Evolutionary conservation across 1,284 basidiomycete species (phyloP).

Genomic region (Ceratobasidium sp.): DNA sequence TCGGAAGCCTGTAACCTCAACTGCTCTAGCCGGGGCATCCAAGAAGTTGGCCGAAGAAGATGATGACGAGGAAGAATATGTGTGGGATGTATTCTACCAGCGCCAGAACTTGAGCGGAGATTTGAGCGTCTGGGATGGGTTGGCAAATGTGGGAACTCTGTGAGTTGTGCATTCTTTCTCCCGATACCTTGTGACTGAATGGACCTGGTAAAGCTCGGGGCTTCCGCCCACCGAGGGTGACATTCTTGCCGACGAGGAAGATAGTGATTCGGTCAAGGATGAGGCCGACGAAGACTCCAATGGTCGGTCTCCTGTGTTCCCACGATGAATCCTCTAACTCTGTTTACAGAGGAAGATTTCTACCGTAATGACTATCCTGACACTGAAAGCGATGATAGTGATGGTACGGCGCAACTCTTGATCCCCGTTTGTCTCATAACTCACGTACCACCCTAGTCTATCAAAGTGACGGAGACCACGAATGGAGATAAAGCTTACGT

Average conservation of each 20-base stretch:
- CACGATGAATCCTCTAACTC: neutral
- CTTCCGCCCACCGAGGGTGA: conserved; percentile 37
- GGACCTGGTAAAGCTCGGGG: conserved; percentile 20
- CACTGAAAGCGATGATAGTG: conserved; percentile 35
- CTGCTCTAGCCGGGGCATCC: neutral
- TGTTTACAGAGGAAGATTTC: conserved; percentile 37
- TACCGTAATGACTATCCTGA: conserved; percentile 40
- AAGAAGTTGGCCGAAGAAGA: conserved; percentile 6
- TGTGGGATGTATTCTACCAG: conserved; percentile 34
- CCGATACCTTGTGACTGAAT: neutral
- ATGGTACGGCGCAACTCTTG: conserved; percentile 3
- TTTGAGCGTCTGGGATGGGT: conserved; percentile 27
- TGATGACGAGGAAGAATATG: conserved; percentile 25
- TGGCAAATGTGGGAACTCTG: conserved; percentile 39
- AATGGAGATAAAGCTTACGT: conserved; percentile 28
- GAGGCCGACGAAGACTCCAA: conserved; percentile 40
- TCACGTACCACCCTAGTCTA: neutral
- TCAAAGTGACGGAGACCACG: conserved; percentile 30
- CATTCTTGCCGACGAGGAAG: conserved; percentile 35
- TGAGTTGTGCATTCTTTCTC: neutral
- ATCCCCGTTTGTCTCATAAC: neutral
- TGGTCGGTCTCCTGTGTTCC: conserved; percentile 11
- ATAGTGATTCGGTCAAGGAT: conserved; percentile 36
- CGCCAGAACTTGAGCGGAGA: conserved; percentile 27
- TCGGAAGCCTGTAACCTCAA: conserved; percentile 12